phyloP scores from a whole-genome alignment of 2,329 filamentous ascomycete species.

The Cladobotryum mycophilum region DNA sequence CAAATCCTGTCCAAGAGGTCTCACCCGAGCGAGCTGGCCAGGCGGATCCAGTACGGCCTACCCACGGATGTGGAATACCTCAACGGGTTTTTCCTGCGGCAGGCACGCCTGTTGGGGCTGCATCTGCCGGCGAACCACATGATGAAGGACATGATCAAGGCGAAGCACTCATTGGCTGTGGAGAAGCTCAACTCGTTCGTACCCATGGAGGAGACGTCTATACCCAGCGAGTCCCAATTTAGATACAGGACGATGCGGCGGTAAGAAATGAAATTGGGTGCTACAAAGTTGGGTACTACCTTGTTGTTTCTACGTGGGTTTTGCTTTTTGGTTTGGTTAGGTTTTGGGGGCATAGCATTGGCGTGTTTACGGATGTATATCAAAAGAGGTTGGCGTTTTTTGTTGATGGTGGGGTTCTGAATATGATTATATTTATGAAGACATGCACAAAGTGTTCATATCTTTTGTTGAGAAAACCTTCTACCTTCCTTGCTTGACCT shows the following conservation, averaged over 20 bases:
- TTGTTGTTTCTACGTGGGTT: background rate
- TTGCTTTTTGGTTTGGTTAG: background rate
- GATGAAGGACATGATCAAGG: constrained; percentile 66
- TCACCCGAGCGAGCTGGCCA: constrained; percentile 57
- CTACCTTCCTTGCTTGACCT: too few relatives aligned
- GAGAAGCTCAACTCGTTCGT: constrained; percentile 28
- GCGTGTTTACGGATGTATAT: constrained; percentile 1
- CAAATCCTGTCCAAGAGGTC: constrained; percentile 39
- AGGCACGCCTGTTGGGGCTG: constrained; percentile 68
- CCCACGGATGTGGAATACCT: constrained; percentile 75
- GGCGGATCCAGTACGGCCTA: constrained; percentile 54
- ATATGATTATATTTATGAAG: background rate
- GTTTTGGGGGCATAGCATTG: constrained; percentile 12
- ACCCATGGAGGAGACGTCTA: constrained; percentile 30
- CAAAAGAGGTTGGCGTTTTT: background rate
- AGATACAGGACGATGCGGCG: constrained; percentile 16
- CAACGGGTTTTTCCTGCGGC: constrained; percentile 78
- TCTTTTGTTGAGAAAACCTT: too few relatives aligned
- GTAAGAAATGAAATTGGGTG: background rate
- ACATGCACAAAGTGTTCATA: too few relatives aligned
- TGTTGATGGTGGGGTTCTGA: background rate
- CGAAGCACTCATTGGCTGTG: constrained; percentile 44
- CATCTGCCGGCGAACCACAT: constrained; percentile 65
- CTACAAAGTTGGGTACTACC: background rate
- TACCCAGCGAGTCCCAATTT: constrained; percentile 18